phyloP scores from a whole-genome alignment of 2,329 filamentous ascomycete genomes.

The Fusarium liriodendri region DNA sequence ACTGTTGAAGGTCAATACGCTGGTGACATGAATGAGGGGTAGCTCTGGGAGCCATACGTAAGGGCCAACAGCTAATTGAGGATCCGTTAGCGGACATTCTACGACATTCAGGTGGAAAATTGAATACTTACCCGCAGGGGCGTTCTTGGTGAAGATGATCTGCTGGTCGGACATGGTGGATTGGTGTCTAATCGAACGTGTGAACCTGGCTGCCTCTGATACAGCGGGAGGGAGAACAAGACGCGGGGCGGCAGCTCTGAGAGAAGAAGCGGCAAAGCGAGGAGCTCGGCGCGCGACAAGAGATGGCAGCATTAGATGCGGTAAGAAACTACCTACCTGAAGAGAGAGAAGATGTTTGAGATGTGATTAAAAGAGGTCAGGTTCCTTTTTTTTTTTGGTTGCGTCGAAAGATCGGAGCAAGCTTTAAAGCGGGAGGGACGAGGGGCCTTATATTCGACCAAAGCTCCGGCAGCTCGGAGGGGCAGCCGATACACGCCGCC shows the following conservation, averaged over 20 bases:
- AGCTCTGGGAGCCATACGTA: conserved; percentile 62
- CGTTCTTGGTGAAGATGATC: conserved; percentile 68
- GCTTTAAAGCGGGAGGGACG: conserved; percentile 7
- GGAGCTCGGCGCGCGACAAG: conserved; percentile 37
- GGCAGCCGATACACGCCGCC: conserved; percentile 7
- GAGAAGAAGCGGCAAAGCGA: conserved; percentile 32
- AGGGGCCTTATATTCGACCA: conserved; percentile 7
- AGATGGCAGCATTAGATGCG: conserved; percentile 38
- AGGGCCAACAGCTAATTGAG: conserved; percentile 65
- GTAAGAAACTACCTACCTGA: conserved; percentile 31
- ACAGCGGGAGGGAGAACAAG: conserved; percentile 11
- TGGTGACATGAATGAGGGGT: conserved; percentile 17
- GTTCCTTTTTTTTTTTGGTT: background rate
- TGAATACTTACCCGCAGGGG: conserved; percentile 64
- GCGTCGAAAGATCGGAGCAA: conserved; percentile 9
- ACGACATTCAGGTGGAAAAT: background rate
- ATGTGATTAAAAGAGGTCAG: conserved; percentile 4
- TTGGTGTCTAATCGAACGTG: conserved; percentile 47
- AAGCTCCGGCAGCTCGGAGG: conserved; percentile 33
- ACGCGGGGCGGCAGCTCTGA: conserved; percentile 23
- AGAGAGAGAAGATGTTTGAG: background rate
- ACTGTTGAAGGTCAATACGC: conserved; percentile 54
- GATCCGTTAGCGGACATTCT: conserved; percentile 14
- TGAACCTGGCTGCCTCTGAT: conserved; percentile 43
- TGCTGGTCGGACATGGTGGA: conserved; percentile 61